A percentile compares a stretch with the other conserved stretches of the same genome.
Conservation (phyloP, 2,329 filamentous ascomycete species). For the Fusarium avenaceum region DNA sequence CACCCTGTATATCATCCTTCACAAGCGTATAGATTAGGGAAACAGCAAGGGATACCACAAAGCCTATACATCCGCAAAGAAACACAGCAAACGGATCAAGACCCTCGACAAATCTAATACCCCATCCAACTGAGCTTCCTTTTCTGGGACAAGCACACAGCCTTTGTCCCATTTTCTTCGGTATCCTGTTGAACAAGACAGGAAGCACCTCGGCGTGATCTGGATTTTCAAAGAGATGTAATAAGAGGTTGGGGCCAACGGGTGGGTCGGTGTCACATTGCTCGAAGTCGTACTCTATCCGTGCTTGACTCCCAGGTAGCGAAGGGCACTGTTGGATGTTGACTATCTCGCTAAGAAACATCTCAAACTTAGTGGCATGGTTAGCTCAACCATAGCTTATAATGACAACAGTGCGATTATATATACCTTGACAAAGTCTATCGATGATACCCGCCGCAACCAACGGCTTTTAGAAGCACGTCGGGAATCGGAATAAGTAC, state of each 20-base stretch:
- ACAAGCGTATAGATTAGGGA: constrained; percentile 7
- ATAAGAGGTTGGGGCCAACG: constrained; percentile 7
- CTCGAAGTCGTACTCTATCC: constrained; percentile 16
- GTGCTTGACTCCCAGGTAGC: neutral
- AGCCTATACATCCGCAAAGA: neutral
- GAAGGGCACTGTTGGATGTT: constrained; percentile 6
- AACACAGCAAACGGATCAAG: constrained; percentile 1
- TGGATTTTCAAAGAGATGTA: constrained; percentile 25
- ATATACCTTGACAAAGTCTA: constrained; percentile 23
- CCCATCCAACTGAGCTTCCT: constrained; percentile 5
- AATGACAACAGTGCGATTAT: accelerated
- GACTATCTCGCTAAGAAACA: neutral
- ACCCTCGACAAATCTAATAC: neutral
- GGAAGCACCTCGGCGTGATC: constrained; percentile 9
- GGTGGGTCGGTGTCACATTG: constrained; percentile 21
- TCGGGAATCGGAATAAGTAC: neutral
- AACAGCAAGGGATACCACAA: neutral
- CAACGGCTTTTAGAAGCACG: neutral
- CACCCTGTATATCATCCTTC: constrained; percentile 13
- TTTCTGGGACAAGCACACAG: constrained; percentile 11
- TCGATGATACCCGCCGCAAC: neutral
- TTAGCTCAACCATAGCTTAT: accelerated
- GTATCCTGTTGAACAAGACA: constrained; percentile 17
- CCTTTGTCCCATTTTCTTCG: neutral
- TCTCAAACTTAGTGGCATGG: neutral